Percentiles rank a stretch among this genome's conserved stretches.
Conservation (phyloP, 208 protist genomes). For the Tritrichomonas foetus region DNA sequence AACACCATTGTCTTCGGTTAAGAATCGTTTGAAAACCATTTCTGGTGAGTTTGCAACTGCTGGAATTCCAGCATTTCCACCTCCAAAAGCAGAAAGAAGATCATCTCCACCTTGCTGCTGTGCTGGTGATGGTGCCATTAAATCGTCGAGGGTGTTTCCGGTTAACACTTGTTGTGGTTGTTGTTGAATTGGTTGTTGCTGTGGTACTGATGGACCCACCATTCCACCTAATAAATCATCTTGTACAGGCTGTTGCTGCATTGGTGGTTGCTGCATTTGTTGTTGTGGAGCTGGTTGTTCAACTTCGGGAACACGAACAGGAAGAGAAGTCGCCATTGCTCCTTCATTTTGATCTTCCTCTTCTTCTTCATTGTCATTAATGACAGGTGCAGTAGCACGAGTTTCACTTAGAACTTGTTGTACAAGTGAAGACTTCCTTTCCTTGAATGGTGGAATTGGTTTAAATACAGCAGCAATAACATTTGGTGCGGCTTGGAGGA, state of each 20-base stretch:
- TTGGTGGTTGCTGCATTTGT: background rate
- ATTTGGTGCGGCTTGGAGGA: background rate
- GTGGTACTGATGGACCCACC: background rate
- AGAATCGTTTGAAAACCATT: background rate
- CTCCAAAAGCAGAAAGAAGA: too few relatives aligned
- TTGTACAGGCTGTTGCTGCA: background rate
- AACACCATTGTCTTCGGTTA: background rate
- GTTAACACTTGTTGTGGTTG: background rate
- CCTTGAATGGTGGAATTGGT: slow-evolving; percentile 61
- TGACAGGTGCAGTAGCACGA: background rate
- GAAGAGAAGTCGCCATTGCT: background rate
- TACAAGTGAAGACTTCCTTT: background rate
- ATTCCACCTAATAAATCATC: background rate
- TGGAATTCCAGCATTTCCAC: background rate
- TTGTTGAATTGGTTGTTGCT: background rate
- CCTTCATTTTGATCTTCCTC: slow-evolving; percentile 25
- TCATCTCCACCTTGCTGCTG: background rate
- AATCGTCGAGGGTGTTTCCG: too few relatives aligned
- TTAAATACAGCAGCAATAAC: slow-evolving; percentile 53
- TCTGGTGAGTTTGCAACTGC: background rate
- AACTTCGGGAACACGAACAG: background rate
- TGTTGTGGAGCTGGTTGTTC: background rate
- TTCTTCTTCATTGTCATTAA: background rate
- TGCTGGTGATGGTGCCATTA: background rate
- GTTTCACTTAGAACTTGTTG: background rate